Conservation (phyloP, 768 basidiomycete species). For the Termitomyces sp. region DNA sequence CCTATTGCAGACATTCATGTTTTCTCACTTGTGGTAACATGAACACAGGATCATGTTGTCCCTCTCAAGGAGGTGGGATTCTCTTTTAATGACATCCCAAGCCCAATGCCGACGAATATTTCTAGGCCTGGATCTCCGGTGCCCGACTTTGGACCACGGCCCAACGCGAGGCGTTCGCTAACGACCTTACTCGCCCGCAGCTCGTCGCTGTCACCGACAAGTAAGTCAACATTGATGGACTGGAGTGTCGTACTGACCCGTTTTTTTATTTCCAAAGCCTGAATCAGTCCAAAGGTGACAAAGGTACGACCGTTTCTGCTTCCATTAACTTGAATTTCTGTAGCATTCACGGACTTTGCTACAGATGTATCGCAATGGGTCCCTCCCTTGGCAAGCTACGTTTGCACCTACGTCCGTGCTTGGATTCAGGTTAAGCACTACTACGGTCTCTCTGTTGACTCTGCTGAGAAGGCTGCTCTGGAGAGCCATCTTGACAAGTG, state of each 20-base stretch:
- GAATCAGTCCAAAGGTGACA: slow-evolving; percentile 51
- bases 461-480: slow-evolving; percentile 50
- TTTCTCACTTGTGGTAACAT: background rate
- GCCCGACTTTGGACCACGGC: slow-evolving; percentile 50
- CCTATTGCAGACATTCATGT: background rate
- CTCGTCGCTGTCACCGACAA: slow-evolving; percentile 47
- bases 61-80: slow-evolving; percentile 47
- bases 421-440: slow-evolving; percentile 54
- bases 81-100: background rate
- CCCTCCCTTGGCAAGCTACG: slow-evolving; percentile 45
- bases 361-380: slow-evolving; percentile 52
- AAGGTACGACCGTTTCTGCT: slow-evolving; percentile 25
- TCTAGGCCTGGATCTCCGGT: slow-evolving; percentile 55
- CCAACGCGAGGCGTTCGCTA: slow-evolving; percentile 51
- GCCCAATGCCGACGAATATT: background rate
- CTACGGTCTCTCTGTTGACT: slow-evolving; percentile 47
- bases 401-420: slow-evolving; percentile 53
- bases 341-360: background rate
- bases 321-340: no score
- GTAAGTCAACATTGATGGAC: slow-evolving; percentile 21
- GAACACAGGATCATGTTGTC: slow-evolving; percentile 47
- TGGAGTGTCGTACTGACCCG: background rate
- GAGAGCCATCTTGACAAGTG: slow-evolving; percentile 31
- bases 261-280: slow-evolving; percentile 24
- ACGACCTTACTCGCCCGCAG: slow-evolving; percentile 55